A percentile compares a stretch with the other conserved stretches of the same genome.
Evolutionary conservation across 768 basidiomycete genomes (phyloP).

Genomic region (Boletus rubescentipes): DNA sequence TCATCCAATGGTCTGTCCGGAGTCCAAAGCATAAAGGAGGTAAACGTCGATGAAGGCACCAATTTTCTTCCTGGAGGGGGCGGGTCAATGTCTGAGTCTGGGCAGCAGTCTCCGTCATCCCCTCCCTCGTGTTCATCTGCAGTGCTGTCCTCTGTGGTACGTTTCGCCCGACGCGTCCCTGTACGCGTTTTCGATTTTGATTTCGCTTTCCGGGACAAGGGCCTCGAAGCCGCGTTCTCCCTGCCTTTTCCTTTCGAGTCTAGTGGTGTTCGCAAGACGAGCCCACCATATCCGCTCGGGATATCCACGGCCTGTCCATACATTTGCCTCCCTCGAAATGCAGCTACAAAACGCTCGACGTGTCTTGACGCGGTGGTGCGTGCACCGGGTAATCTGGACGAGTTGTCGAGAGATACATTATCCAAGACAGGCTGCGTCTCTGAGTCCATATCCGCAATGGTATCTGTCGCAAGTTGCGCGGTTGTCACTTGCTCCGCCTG

Average conservation of each 20-base stretch:
- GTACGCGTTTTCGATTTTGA: conserved; percentile 14
- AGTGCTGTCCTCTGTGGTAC: conserved; percentile 29
- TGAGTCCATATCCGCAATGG: not conserved
- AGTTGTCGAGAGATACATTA: not conserved
- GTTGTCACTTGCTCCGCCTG: not conserved
- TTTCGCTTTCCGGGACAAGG: conserved; percentile 2
- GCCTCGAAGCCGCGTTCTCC: conserved; percentile 1
- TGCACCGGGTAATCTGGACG: not conserved
- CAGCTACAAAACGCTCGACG: conserved; percentile 42
- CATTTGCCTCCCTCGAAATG: conserved; percentile 75
- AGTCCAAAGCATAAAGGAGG: conserved; percentile 72
- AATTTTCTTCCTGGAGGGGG: conserved; percentile 34
- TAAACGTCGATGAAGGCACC: conserved; percentile 54
- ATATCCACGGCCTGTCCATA: conserved; percentile 63
- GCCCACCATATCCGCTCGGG: conserved; percentile 66
- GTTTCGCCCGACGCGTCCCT: conserved; percentile 18
- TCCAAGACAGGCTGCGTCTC: conserved; percentile 13
- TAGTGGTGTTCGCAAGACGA: conserved; percentile 48
- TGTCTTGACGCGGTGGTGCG: not conserved
- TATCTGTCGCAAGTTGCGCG: not conserved
- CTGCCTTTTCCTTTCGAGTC: conserved; percentile 19
- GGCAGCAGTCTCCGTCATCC: conserved; percentile 22
- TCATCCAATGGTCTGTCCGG: conserved; percentile 71
- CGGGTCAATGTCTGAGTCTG: not conserved
- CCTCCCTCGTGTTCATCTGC: conserved; percentile 25